Base-by-base conservation (phyloP, 768 basidiomycete species). In the Collybia nuda region DNA sequence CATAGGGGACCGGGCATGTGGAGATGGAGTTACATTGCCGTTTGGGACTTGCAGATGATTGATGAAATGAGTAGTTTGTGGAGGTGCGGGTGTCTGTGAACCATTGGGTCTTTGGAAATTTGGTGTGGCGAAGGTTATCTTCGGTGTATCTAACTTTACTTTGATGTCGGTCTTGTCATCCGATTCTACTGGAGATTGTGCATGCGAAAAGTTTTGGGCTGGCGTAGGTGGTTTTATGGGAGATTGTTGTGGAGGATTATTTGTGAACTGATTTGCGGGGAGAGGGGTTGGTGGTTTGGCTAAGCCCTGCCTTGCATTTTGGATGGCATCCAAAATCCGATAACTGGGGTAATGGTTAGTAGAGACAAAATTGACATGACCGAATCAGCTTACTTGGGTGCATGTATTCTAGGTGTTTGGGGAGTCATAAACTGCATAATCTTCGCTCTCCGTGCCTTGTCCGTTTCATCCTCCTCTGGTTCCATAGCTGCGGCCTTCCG, bases 361-460 rank as follows among this genome's bases (percentile, higher is more conserved):
- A 47, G 18, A 22, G 19, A 19, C 12, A 51, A 38, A 38, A 39
- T 21, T 41, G 47, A 36, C 15, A 24, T 50, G 41, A 43, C 52
- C 53, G 28, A 6, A 51, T 47, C 40, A 26, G 63, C 63, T 45
- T 68, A 86, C 84, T 66, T 82, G 42, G 84, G 79, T 15, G 71
- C 67, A 50, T 78, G 70, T 56, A 72, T 58, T 62, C 81, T 67
- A 52, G 68, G 71, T 56, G 77, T 66, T 38, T 74, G 71, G 8
- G 88, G 87, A 45, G 81, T 81, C 88, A 90, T 89, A 69, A 85
- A 89, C 48, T 87, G 80, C 72, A 88, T 78, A 48, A 93, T 81
- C 74, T 90, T 89, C 18, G 77, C 72, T 44, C 85, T 78, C 41
- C 86, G 81, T 23, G 80, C 83, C 63, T 82, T 88, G 57, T 90